Percentiles rank a stretch among this genome's conserved stretches.
Conservation (phyloP, 164 flowering plant genomes). For the Litsea cubeba region DNA sequence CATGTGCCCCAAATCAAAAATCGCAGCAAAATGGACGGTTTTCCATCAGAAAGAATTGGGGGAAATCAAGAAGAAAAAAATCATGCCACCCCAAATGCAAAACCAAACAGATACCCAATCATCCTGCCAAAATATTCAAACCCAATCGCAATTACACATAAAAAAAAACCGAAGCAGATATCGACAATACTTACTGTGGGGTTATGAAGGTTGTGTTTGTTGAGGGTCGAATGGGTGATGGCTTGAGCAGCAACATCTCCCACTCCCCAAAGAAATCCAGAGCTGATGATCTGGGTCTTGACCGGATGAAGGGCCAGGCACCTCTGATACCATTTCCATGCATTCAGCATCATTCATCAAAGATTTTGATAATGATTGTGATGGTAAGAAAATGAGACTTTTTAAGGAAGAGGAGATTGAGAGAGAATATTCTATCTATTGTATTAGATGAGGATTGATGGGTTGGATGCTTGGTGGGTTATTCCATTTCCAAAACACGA, state of each 20-base stretch:
- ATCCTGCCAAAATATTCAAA: background rate
- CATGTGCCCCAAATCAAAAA: too few species aligned
- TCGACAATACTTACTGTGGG: conserved; percentile 20
- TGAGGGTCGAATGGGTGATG: conserved; percentile 46
- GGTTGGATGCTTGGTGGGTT: background rate
- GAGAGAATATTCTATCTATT: background rate
- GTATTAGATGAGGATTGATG: background rate
- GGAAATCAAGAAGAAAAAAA: too few species aligned
- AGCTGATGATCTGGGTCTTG: conserved; percentile 78
- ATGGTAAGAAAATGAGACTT: background rate
- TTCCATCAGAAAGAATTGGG: too few species aligned
- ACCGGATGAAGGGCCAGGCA: conserved; percentile 58
- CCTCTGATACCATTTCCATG: conserved; percentile 74
- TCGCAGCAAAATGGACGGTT: background rate
- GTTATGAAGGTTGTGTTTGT: conserved; percentile 13
- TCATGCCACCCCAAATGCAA: too few species aligned
- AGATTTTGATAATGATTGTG: background rate
- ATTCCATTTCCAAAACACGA: background rate
- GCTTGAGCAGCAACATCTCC: conserved; percentile 75
- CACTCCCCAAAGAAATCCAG: conserved; percentile 70
- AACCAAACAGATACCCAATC: background rate
- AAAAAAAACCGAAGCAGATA: background rate
- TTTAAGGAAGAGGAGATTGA: background rate
- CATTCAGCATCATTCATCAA: conserved; percentile 34
- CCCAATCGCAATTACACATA: background rate